Evolutionary conservation across 495 filamentous ascomycete genomes (phyloP), one percentile per base, ranked within the genome.

Genomic region (Neurospora discreta): DNA sequence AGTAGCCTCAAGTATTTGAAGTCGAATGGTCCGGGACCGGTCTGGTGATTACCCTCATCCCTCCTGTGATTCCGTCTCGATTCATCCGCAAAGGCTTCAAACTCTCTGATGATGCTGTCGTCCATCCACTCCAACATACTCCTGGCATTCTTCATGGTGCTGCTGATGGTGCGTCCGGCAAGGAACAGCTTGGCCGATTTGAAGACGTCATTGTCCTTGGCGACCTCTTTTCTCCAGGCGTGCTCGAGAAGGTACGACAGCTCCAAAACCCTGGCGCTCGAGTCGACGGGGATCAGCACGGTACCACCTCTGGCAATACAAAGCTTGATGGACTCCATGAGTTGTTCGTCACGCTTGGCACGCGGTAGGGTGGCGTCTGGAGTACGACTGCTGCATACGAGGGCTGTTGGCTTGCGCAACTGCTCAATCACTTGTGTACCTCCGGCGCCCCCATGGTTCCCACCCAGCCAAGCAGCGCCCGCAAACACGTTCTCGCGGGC

Each of bases 81-180:
- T 1, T 78, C 81, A 68, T 86, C 85, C 2, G 85, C 91, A 2
- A 90, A 89, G 2, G 90, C 89, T 80, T 99, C 96, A 71, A 97
- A 96, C 74, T 98, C 94, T 68, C 90, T 87, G 69, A 97, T 88
- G 68, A 99, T 93, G 68, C 87, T 90, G 75, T 97, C 94, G 76
- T 98, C 94, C 93, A 98, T 98, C 95, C 95, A 99, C 79, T 99
- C 95, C 70, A 98, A 82, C 93, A 98, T 97, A 78, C 95, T 98
- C 73, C 93, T 87, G 18, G 94, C 92, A 70, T 97, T 90, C 71
- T 91, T 84, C 90, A 97, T 93, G 2, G 93, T 95, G 33, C 91
- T 92, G 69, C 89, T 87, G 69, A 91, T 89, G 73, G 90, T 94
- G 68, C 88, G 90, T 23, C 92, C 93, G 0, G 92, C 95, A 42